Evolutionary conservation across 306 rosid species (phyloP), one percentile per base, ranked within the genome.

Genomic region (Gleditsia sinensis): DNA sequence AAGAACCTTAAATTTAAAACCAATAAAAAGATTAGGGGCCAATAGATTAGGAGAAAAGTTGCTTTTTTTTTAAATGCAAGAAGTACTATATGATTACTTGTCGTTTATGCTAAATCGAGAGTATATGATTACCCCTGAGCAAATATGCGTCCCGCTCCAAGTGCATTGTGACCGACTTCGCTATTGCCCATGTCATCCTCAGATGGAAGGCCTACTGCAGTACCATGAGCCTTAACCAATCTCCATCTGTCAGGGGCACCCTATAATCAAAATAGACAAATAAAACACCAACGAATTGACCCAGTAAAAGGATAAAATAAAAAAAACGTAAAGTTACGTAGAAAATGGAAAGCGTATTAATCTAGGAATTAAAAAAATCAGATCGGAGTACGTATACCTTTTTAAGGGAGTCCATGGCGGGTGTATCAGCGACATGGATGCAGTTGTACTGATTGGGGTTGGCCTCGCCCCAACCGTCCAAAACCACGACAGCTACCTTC

Each of bases 181-280:
- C 99, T 95, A 67, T 95, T 95, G 36, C 99, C 99, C 99, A 95
- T 95, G 70, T 95, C 99, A 90, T 92, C 99, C 11, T 95, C 99
- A 0, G 98, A 69, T 23, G 99, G 98, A 60, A 95, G 98, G 0
- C 99, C 99, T 6, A 95, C 99, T 0, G 98, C 97, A 49, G 57
- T 82, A 61, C 99, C 99, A 67, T 95, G 99, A 49, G 99, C 99
- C 78, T 55, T 95, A 3, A 95, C 93, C 83, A 95, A 67, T 77
- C 98, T 95, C 99, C 99, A 92, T 58, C 19, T 72, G 1, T 90
- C 96, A 55, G 99, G 99, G 7, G 89, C 93, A 79, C 97, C 94
- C 99, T 90, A 40, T 46, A 63, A 54, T 49, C 14, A 39, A 28
- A 24, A 68, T 17, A 34, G 40, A 51, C 59, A 34, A 19, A 61